A percentile compares a stretch with the other conserved stretches of the same genome.
Conservation (phyloP, 1,139 yeast genomes). For the Protomyces gravidus region DNA sequence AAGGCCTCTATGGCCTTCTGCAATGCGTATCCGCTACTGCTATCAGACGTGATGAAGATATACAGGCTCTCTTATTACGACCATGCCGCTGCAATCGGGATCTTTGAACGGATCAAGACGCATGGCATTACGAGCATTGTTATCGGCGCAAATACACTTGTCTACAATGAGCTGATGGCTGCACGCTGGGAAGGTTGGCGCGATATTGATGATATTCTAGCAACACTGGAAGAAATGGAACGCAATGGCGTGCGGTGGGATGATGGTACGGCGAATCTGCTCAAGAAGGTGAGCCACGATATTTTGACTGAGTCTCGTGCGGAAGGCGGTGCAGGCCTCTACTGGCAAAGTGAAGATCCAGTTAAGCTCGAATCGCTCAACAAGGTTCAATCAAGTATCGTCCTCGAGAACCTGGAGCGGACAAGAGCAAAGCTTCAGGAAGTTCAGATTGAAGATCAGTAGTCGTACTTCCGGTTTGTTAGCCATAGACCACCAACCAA, state of each 20-base stretch:
- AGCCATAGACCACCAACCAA: not conserved
- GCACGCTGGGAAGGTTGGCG: constrained; percentile 45
- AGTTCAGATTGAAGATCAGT: not conserved
- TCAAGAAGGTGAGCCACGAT: constrained; percentile 38
- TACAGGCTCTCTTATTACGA: constrained; percentile 40
- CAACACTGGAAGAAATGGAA: constrained; percentile 44
- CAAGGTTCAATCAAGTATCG: not conserved
- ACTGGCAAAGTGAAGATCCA: constrained; percentile 1
- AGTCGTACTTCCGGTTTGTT: too few species aligned
- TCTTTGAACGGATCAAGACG: constrained; percentile 44
- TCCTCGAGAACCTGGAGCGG: not conserved
- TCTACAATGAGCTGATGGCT: constrained; percentile 44
- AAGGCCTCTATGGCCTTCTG: constrained; percentile 30
- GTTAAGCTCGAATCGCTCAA: not conserved
- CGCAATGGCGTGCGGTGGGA: constrained; percentile 41
- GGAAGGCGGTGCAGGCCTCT: not conserved
- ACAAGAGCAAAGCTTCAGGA: not conserved
- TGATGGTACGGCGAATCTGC: constrained; percentile 40
- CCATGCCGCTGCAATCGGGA: constrained; percentile 43
- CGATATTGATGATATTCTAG: constrained; percentile 42
- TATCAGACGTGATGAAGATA: constrained; percentile 35
- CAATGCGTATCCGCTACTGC: constrained; percentile 34
- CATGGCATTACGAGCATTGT: constrained; percentile 43
- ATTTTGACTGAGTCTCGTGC: constrained; percentile 6
- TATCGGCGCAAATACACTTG: constrained; percentile 44